Evolutionary conservation across 2,329 filamentous ascomycete genomes (phyloP).

Genomic region (Fusarium marasasianum): DNA sequence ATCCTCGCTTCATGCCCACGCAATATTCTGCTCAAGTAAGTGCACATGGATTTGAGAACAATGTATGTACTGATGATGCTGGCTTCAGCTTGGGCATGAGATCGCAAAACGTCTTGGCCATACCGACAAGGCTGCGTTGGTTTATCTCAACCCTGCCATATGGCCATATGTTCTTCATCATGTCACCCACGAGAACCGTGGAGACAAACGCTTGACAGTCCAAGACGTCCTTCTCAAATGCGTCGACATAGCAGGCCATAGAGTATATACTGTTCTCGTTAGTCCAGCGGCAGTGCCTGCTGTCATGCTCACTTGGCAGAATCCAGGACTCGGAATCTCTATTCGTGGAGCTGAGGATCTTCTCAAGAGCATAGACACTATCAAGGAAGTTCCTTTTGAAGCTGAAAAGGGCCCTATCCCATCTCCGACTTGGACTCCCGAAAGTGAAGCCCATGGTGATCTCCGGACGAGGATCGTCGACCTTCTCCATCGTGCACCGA

Average conservation of each 20-base stretch:
- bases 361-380: slow-evolving; percentile 47
- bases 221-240: slow-evolving; percentile 51
- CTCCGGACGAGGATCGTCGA: slow-evolving; percentile 54
- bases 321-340: slow-evolving; percentile 57
- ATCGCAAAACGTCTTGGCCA: slow-evolving; percentile 47
- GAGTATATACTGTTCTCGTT: slow-evolving; percentile 57
- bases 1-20: slow-evolving; percentile 58
- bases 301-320: slow-evolving; percentile 56
- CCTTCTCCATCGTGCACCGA: slow-evolving; percentile 54
- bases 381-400: slow-evolving; percentile 48
- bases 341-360: slow-evolving; percentile 57
- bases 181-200: slow-evolving; percentile 48
- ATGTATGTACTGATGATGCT: background rate
- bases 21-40: slow-evolving; percentile 48
- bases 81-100: slow-evolving; percentile 48
- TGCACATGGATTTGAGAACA: background rate
- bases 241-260: slow-evolving; percentile 53
- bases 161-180: slow-evolving; percentile 46
- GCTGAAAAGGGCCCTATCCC: slow-evolving; percentile 34
- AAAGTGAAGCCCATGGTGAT: slow-evolving; percentile 49
- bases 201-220: slow-evolving; percentile 46
- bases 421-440: slow-evolving; percentile 51
- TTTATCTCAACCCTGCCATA: slow-evolving; percentile 47
- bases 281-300: slow-evolving; percentile 48
- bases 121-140: slow-evolving; percentile 40